Percentiles rank a stretch among this genome's conserved stretches.
phyloP scores from a whole-genome alignment of 2,329 filamentous ascomycete species.

The Zymoseptoria pseudotritici region DNA sequence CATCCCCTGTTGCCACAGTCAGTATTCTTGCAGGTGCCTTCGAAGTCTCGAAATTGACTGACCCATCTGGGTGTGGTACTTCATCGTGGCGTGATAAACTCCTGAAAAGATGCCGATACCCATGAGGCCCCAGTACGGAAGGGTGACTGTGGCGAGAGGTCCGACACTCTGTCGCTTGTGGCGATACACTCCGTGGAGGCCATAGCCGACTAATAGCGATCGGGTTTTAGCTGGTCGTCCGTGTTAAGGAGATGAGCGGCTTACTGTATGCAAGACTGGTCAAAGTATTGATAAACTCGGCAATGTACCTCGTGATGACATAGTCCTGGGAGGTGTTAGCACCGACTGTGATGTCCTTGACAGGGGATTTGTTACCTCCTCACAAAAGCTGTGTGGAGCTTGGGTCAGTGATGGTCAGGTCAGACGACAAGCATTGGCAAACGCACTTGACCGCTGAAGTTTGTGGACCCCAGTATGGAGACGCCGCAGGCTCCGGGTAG shows the following conservation, averaged over 20 bases:
- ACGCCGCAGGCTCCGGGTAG: not conserved
- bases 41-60: not conserved
- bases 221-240: not conserved
- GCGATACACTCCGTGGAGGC: slow-evolving; percentile 20
- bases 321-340: slow-evolving; percentile 13
- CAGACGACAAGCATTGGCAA: not conserved
- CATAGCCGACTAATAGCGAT: slow-evolving; percentile 15
- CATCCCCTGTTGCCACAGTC: slow-evolving; percentile 6
- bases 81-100: slow-evolving; percentile 19
- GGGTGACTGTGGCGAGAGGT: slow-evolving; percentile 16
- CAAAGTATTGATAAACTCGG: slow-evolving; percentile 24
- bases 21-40: not conserved
- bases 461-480: not conserved
- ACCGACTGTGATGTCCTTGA: not conserved
- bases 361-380: slow-evolving; percentile 11
- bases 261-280: slow-evolving; percentile 20
- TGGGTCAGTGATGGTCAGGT: not conserved
- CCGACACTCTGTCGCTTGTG: slow-evolving; percentile 14
- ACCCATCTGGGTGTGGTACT: slow-evolving; percentile 24
- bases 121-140: slow-evolving; percentile 21
- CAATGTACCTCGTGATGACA: slow-evolving; percentile 16
- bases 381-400: slow-evolving; percentile 17
- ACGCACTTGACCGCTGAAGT: slow-evolving; percentile 29
- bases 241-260: not conserved
- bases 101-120: slow-evolving; percentile 19